Conservation (phyloP, 2,329 filamentous ascomycete genomes). For the Phialophora verrucosa region DNA sequence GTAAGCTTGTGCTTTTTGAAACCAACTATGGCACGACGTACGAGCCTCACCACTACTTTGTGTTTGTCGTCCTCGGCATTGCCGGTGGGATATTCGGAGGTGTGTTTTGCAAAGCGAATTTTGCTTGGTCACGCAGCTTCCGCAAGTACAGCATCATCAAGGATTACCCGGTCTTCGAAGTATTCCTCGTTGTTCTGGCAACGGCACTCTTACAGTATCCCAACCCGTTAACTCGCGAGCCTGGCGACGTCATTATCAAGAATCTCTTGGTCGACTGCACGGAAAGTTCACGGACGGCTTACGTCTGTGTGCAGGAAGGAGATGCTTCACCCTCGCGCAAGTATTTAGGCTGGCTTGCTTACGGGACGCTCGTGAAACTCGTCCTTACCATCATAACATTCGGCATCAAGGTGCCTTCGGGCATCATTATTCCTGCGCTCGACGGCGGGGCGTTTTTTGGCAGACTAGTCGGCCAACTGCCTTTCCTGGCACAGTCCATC, state of each 20-base stretch:
- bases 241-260: conserved; percentile 63
- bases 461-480: conserved; percentile 56
- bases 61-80: conserved; percentile 63
- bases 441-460: conserved; percentile 65
- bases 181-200: conserved; percentile 59
- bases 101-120: conserved; percentile 64
- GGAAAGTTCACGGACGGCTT: conserved; percentile 46
- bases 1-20: conserved; percentile 66
- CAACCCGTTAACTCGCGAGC: conserved; percentile 60
- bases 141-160: conserved; percentile 60
- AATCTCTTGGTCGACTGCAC: conserved; percentile 63
- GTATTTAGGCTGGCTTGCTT: conserved; percentile 60
- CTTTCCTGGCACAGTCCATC: conserved; percentile 60
- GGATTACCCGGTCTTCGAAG: conserved; percentile 61
- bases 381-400: conserved; percentile 64
- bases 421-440: conserved; percentile 66
- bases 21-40: conserved; percentile 65
- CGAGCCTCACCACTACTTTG: conserved; percentile 59
- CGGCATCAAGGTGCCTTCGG: conserved; percentile 65
- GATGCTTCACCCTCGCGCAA: conserved; percentile 34
- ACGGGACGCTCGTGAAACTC: conserved; percentile 62
- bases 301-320: conserved; percentile 59
- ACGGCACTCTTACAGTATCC: conserved; percentile 63
- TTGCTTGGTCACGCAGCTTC: conserved; percentile 62
- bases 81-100: conserved; percentile 65